Base-by-base conservation (phyloP, 2,329 filamentous ascomycete species). In the Colletotrichum sansevieriae region DNA sequence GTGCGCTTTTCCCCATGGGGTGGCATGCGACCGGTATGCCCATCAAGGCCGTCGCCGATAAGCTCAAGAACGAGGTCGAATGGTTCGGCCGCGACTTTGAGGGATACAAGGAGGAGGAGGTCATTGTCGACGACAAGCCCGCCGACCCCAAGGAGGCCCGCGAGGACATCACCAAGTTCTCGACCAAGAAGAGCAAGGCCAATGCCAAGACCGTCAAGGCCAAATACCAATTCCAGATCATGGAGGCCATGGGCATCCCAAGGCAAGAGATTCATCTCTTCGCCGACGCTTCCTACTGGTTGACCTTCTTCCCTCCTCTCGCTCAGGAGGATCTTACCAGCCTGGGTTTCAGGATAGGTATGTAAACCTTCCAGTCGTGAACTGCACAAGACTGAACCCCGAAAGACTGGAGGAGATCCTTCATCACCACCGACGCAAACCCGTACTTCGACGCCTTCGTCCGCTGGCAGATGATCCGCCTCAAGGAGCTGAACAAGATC, bases 21-120 rank as follows among this genome's bases (percentile, higher is more conserved):
- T 99, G 94, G 84, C 96, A 99, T 85, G 94, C 92, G 82, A 98
- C 95, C 0, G 96, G 96, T 75, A 97, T 99, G 91, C 94, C 95
- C 52, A 99, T 99, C 85, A 98, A 98, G 82, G 95, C 96, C 6
- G 97, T 93, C 76, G 94, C 96, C 63, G 95, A 99, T 84, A 98
- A 98, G 85, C 88, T 99, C 52, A 90, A 91, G 68, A 90, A 93
- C 71, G 96, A 99, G 82, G 91, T 98, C 65, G 90, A 93, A 81
- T 85, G 92, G 82, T 99, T 98, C 76, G 96, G 96, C 22, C 83
- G 91, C 77, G 90, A 94, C 76, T 98, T 98, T 71, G 91, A 95
- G 76, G 84, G 87, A 54, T 97, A 94, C 80, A 85, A 87, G 62
- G 88, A 90, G 63, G 89, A 92, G 11, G 82, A 84, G 3, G 82